Percentiles rank a stretch among this genome's conserved stretches.
phyloP scores from a whole-genome alignment of 345 rosid species.

The Mercurialis annua region DNA sequence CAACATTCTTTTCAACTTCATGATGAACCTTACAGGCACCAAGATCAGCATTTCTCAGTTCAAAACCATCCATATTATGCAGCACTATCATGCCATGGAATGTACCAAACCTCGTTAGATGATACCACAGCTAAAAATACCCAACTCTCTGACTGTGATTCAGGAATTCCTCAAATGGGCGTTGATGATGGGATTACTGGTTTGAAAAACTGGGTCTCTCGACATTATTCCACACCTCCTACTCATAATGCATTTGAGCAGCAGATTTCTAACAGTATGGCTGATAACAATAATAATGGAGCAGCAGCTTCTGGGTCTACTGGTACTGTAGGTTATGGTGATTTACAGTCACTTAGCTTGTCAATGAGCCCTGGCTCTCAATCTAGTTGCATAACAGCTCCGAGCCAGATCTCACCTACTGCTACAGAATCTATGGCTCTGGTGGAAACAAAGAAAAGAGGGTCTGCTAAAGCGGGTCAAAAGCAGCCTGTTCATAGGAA shows the following conservation, averaged over 20 bases:
- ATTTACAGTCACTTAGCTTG: constrained; percentile 40
- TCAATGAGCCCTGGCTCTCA: constrained; percentile 57
- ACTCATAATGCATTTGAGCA: constrained; percentile 30
- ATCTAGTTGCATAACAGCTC: constrained; percentile 42
- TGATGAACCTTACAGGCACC: constrained; percentile 28
- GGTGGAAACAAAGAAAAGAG: constrained; percentile 62
- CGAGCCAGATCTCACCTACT: constrained; percentile 33
- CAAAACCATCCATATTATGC: constrained; percentile 35
- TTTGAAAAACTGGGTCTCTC: constrained; percentile 39
- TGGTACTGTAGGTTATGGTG: constrained; percentile 29
- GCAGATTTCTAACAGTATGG: constrained; percentile 24
- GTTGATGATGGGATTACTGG: constrained; percentile 29
- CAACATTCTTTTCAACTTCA: constrained; percentile 36
- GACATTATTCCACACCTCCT: constrained; percentile 36
- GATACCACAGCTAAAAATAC: constrained; percentile 27
- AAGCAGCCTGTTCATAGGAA: constrained; percentile 75
- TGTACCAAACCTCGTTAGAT: constrained; percentile 34
- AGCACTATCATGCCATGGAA: constrained; percentile 26
- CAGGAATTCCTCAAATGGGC: constrained; percentile 31
- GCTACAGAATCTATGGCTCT: constrained; percentile 31
- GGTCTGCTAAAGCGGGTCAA: constrained; percentile 43
- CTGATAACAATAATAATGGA: constrained; percentile 26
- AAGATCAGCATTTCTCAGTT: constrained; percentile 26
- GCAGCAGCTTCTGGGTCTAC: constrained; percentile 20
- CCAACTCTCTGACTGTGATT: constrained; percentile 28